Evolutionary conservation across 768 basidiomycete species (phyloP), one percentile per base, ranked within the genome.

Genomic region (Mrakia hoshinonis): DNA sequence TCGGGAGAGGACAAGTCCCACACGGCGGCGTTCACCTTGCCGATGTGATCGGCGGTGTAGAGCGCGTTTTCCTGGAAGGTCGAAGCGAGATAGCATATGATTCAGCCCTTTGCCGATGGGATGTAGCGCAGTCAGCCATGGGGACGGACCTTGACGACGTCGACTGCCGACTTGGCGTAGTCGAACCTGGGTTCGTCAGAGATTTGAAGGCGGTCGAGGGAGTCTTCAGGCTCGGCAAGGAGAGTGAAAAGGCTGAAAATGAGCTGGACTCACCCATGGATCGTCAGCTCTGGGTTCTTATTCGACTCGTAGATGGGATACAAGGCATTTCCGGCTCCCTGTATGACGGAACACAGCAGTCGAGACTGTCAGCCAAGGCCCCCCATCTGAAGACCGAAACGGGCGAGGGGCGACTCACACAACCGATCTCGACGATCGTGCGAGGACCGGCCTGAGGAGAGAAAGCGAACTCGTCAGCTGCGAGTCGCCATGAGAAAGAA

Each of bases 301-400:
- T 97, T 98, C 39, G 85, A 80, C n/a, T 85, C 81, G 26, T 96
- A 82, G 1, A 99, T 82, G 0, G 96, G 96, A 76, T 93, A 96
- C 0, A 92, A 85, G 7, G 92, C 88, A 77, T 95, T 96, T n/a
- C 96, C 96, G 24, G 92, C 91, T 51, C 95, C 93, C 91, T 80
- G 77, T 18, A n/a, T 13, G 43, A n/a, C 18, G 2, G 38, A 11
- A 39, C 11, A 38, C 29, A 24, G 6, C n/a, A 48, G 39, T 49
- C 15, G 15, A 31, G 12, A 46, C 29, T 7, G 38, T 46, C 67
- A 60, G 47, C 11, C n/a, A 24, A 39, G n/a, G 18, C n/a, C n/a
- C n/a, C n/a, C n/a, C n/a, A n/a, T n/a, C n/a, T n/a, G 46, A 34
- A n/a, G 47, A 11, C 18, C 26, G 22, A 18, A n/a, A 22, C 34